Conservation (phyloP, 1,139 yeast species). For the Sugiyamaella grinbergsii region DNA sequence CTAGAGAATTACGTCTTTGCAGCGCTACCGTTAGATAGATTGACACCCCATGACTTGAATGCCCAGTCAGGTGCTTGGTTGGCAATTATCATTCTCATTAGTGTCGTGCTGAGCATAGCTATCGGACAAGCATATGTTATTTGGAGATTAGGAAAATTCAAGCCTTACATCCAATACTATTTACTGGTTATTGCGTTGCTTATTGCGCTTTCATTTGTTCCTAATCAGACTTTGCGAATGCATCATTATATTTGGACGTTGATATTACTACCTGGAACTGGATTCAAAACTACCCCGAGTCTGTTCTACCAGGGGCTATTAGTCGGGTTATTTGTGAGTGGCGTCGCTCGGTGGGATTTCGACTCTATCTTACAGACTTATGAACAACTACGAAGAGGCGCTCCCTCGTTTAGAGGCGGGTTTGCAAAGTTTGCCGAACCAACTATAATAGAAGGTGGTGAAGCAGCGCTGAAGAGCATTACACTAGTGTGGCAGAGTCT, state of each 20-base stretch:
- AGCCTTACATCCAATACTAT: slow-evolving; percentile 58
- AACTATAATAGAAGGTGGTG: slow-evolving; percentile 33
- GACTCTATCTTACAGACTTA: slow-evolving; percentile 86
- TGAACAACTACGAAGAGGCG: slow-evolving; percentile 66
- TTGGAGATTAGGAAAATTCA: slow-evolving; percentile 79
- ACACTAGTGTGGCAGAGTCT: slow-evolving; percentile 20
- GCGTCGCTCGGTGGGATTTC: slow-evolving; percentile 90
- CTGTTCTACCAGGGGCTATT: slow-evolving; percentile 79
- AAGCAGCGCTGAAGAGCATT: slow-evolving; percentile 2
- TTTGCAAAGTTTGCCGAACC: slow-evolving; percentile 53
- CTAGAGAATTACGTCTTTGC: slow-evolving; percentile 88
- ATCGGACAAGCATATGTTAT: slow-evolving; percentile 73
- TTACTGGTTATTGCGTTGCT: slow-evolving; percentile 51
- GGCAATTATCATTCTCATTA: slow-evolving; percentile 57
- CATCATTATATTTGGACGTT: slow-evolving; percentile 90
- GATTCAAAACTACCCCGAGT: slow-evolving; percentile 62
- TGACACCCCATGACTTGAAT: slow-evolving; percentile 68
- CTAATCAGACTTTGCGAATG: slow-evolving; percentile 73
- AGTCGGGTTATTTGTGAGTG: slow-evolving; percentile 78
- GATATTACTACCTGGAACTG: slow-evolving; percentile 79
- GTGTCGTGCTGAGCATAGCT: slow-evolving; percentile 54
- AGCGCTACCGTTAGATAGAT: slow-evolving; percentile 80
- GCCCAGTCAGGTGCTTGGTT: slow-evolving; percentile 76
- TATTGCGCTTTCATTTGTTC: slow-evolving; percentile 53
- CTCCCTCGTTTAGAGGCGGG: slow-evolving; percentile 58